Conservation (phyloP, 805 yeast genomes). For the Wickerhamomyces chaumierensis region DNA sequence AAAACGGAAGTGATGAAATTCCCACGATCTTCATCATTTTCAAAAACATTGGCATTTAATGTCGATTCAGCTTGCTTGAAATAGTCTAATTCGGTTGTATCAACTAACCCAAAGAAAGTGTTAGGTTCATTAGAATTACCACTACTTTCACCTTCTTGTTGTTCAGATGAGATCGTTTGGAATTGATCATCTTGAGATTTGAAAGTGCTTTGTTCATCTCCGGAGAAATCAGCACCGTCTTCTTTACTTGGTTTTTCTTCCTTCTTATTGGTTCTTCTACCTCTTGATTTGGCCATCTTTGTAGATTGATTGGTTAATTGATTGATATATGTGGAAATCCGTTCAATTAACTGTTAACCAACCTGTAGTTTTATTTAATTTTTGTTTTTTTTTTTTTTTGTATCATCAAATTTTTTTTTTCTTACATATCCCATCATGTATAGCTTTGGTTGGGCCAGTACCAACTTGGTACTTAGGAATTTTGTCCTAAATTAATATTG, state of each 20-base stretch:
- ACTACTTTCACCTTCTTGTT: too few relatives aligned
- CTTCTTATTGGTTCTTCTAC: conserved; percentile 27
- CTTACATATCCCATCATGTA: too few relatives aligned
- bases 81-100: conserved; percentile 75
- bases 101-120: conserved; percentile 80
- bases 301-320: too few relatives aligned
- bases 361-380: too few relatives aligned
- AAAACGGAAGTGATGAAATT: conserved; percentile 70
- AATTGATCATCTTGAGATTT: conserved; percentile 9
- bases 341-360: too few relatives aligned
- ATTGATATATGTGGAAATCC: background rate
- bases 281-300: conserved; percentile 26
- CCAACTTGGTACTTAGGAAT: too few relatives aligned
- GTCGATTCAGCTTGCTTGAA: conserved; percentile 90
- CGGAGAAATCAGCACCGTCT: conserved; percentile 3
- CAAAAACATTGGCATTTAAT: conserved; percentile 70
- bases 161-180: too few relatives aligned
- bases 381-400: too few relatives aligned
- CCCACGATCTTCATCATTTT: conserved; percentile 54
- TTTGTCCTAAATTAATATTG: too few relatives aligned
- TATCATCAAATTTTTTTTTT: too few relatives aligned
- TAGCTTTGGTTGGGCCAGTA: too few relatives aligned
- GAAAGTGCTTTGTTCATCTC: conserved; percentile 6
- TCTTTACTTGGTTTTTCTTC: conserved; percentile 9
- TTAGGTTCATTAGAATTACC: conserved; percentile 17